Base-by-base conservation (phyloP, 2,329 filamentous ascomycete species). In the Rachicladosporium sp. region DNA sequence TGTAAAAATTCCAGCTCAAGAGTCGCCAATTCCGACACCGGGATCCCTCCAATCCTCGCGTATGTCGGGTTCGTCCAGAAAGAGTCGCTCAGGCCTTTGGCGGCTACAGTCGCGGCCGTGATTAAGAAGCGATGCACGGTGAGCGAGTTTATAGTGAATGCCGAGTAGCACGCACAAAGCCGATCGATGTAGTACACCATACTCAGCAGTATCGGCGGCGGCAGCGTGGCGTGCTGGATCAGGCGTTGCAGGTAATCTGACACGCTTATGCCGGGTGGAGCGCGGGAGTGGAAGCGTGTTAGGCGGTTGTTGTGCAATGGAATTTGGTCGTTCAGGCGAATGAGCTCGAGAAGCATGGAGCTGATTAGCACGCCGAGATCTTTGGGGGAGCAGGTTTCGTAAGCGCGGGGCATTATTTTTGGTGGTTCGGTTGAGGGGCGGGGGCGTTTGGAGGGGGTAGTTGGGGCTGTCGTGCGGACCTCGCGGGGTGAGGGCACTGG, bases 141-240 rank as follows among this genome's bases (percentile, higher is more conserved):
- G 12, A 98, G 70, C 35, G 86, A 94, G 58, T 88, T 94, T 51
- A 98, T 93, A 21, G 88, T 95, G 60, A 98, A 98, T 35, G 89
- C 83, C 3, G 85, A 82, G 58, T 95, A 98, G 43, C 93, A 70
- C 8, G 84, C 80, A 62, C 89, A 98, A 13, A 98, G 73, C 27
- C 87, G 80, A 64, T 98, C 91, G 54, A 98, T 96, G 56, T 96
- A 98, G 58, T 93, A 98, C 42, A 98, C 91, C 86, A 98, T 96
- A 51, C 88, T 91, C 29, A 98, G 75, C n/a, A 98, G 71, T 37
- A 98, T 81, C 1, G 91, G 89, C 9, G 91, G 88, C 5, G 86
- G 87, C 3, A 98, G 71, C 0, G 89, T 95, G 19, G 91, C 91
- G 59, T 98, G 91, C 43, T 87, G 86, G 15, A 93, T 91, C 42